Base-by-base conservation (phyloP, 2,329 filamentous ascomycete species). In the Verticillium nonalfalfae region DNA sequence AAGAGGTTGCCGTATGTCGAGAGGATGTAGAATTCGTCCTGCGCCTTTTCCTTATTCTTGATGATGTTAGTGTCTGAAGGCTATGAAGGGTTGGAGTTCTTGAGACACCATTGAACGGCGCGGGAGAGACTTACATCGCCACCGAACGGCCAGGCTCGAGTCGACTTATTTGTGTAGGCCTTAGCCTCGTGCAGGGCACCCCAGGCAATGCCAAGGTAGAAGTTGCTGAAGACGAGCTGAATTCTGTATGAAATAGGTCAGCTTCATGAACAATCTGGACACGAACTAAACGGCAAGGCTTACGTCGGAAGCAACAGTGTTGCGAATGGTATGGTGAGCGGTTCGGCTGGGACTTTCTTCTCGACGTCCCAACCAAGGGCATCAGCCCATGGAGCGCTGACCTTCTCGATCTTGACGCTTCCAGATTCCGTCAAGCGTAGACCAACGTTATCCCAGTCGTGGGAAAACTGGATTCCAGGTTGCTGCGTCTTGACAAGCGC, bases 221-320 rank as follows among this genome's bases (percentile, higher is more conserved):
- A 85, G 69, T 88, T 88, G 68, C 78, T 79, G 71, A 89, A 89
- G n/a, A 87, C 82, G 0, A 88, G 78, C 68, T 89, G 85, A 62
- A 88, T 87, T 0, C 78, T 81, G 36, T 1, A n/a, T 2, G 4
- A 1, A 1, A 26, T 3, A 62, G 7, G 45, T 52, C n/a, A 61
- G 56, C 15, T 7, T 18, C 4, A 1, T 10, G 2, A 1, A 33
- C 4, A 11, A 9, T 15, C 60, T 14, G 59, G 7, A 39, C 34
- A 31, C 26, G 13, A 21, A 1, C 3, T 3, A 18, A 11, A 52
- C 10, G 13, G 21, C 18, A 21, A 9, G 3, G 66, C 76, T 66
- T 68, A 81, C 78, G 82, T 84, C 0, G 86, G 86, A 0, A 89
- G 76, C 7, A 89, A 74, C n/a, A 89, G 69, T 3, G 77, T 79